These are phyloP conservation scores for Colletotrichum trifolii DNA, from an alignment of 2,329 filamentous ascomycete species.

Conservation along the genomic window DNA sequence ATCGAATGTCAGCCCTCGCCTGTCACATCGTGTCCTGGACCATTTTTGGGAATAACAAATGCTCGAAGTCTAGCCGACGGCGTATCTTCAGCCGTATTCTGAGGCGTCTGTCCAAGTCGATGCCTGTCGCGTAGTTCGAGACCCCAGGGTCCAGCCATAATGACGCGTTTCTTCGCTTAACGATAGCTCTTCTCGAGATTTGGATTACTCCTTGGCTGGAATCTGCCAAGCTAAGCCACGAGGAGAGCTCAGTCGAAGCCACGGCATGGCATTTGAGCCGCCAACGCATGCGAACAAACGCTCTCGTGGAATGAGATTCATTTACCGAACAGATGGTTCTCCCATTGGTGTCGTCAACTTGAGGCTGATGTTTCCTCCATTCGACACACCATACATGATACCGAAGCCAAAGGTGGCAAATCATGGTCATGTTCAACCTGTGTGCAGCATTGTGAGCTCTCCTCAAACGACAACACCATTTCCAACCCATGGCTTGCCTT, in stretches of 20 bases:
- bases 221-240: not conserved
- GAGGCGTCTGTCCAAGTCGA: no score
- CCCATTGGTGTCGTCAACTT: no score
- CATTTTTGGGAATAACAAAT: no score
- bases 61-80: no score
- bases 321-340: no score
- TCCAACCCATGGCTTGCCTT: not conserved
- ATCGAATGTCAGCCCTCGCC: not conserved
- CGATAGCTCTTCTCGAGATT: not conserved
- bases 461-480: constrained; percentile 1
- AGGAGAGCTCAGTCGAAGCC: not conserved
- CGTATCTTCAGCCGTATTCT: no score
- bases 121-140: not conserved
- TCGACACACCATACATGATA: no score
- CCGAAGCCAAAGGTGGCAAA: not conserved
- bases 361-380: no score
- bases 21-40: no score
- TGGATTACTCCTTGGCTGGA: not conserved
- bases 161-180: not conserved
- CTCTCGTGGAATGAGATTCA: no score
- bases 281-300: not conserved
- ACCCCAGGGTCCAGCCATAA: not conserved
- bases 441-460: constrained; percentile 4
- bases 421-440: not conserved
- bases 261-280: not conserved